These are phyloP conservation scores for Pleurotus pulmonarius DNA, from an alignment of 768 basidiomycete genomes.

Conservation along the genomic window DNA sequence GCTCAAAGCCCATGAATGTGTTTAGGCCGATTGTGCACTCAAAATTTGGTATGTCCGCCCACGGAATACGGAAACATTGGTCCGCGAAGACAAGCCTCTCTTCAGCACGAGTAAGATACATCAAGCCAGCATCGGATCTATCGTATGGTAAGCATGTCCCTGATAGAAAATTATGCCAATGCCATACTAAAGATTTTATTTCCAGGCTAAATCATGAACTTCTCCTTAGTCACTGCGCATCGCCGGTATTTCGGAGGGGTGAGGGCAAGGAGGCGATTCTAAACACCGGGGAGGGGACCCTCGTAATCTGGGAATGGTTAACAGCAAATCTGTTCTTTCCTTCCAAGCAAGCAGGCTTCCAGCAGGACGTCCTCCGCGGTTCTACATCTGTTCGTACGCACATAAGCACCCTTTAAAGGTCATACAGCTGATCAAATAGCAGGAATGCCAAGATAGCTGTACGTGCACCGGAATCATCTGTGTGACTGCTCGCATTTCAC, in stretches of 20 bases:
- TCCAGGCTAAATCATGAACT: conserved; percentile 56
- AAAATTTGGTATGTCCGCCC: conserved; percentile 70
- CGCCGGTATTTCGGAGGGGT: conserved; percentile 38
- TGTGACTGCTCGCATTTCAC: background rate
- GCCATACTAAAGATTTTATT: conserved; percentile 2
- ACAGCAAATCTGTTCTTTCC: conserved; percentile 64
- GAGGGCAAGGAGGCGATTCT: conserved; percentile 15
- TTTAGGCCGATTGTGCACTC: conserved; percentile 65
- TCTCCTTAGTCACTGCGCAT: conserved; percentile 50
- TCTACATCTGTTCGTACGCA: conserved; percentile 51
- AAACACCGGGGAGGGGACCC: conserved; percentile 43
- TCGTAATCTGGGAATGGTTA: conserved; percentile 69
- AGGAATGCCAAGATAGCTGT: conserved; percentile 83
- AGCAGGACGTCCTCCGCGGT: conserved; percentile 42
- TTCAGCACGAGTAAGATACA: conserved; percentile 69
- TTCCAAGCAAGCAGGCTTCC: conserved; percentile 19
- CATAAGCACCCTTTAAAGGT: background rate
- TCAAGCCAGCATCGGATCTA: conserved; percentile 57
- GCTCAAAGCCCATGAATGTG: conserved; percentile 4
- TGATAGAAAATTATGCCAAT: background rate
- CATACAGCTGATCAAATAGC: background rate
- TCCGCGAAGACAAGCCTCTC: conserved; percentile 71
- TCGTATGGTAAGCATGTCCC: conserved; percentile 48
- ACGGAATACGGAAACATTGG: conserved; percentile 30
- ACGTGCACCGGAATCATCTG: conserved; percentile 18